Conservation (phyloP, 1,284 basidiomycete genomes). For the Trametes pubescens region DNA sequence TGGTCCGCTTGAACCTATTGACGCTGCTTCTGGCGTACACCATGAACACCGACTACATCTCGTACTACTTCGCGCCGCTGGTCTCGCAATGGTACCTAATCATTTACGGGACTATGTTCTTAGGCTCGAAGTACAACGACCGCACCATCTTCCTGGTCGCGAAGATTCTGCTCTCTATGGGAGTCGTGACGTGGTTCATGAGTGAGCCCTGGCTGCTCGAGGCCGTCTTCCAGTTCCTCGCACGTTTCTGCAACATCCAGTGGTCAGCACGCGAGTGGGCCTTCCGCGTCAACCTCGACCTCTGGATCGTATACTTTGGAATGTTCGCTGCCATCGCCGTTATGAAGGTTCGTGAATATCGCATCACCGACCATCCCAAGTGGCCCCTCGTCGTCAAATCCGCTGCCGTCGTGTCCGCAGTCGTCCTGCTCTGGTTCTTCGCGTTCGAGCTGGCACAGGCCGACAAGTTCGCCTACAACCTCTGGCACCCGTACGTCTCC, state of each 20-base stretch:
- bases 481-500: slow-evolving; percentile 86
- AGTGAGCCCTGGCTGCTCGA: slow-evolving; percentile 69
- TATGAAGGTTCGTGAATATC: slow-evolving; percentile 80
- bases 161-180: slow-evolving; percentile 76
- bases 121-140: slow-evolving; percentile 80
- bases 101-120: slow-evolving; percentile 81
- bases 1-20: slow-evolving; percentile 85
- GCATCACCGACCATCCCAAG: slow-evolving; percentile 71
- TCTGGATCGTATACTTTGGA: slow-evolving; percentile 88
- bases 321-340: slow-evolving; percentile 81
- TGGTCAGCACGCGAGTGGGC: slow-evolving; percentile 89
- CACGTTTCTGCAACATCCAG: slow-evolving; percentile 71
- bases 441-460: slow-evolving; percentile 80
- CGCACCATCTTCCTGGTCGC: slow-evolving; percentile 68
- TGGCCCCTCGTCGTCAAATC: slow-evolving; percentile 66
- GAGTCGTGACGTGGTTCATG: slow-evolving; percentile 72
- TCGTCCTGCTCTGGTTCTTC: slow-evolving; percentile 80
- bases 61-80: slow-evolving; percentile 87
- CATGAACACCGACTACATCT: slow-evolving; percentile 92
- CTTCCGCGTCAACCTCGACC: slow-evolving; percentile 87
- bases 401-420: slow-evolving; percentile 55
- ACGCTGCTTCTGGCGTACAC: slow-evolving; percentile 85
- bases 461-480: slow-evolving; percentile 86
- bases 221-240: slow-evolving; percentile 68
- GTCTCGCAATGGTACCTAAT: slow-evolving; percentile 87